phyloP scores from a whole-genome alignment of 208 protist species.

The Wallacemonas sp. region DNA sequence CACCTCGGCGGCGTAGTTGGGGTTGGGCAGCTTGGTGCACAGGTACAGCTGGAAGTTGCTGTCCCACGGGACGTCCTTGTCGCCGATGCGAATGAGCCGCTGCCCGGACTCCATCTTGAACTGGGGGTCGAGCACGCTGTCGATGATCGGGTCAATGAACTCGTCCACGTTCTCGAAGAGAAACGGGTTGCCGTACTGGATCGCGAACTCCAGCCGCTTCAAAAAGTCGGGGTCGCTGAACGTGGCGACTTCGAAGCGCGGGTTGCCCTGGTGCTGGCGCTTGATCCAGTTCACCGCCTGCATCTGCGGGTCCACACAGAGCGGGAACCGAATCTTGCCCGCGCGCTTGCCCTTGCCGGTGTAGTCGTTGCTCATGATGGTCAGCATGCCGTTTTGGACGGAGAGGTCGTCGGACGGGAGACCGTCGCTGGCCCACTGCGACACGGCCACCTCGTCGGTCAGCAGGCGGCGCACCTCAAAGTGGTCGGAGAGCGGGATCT shows the following conservation, averaged over 20 bases:
- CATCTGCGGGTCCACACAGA: slow-evolving; percentile 99
- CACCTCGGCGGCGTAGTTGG: slow-evolving; percentile 97
- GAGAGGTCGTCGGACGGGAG: slow-evolving; percentile 98
- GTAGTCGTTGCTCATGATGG: slow-evolving; percentile 86
- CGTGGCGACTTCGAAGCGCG: slow-evolving; percentile 93
- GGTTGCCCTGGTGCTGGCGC: slow-evolving; percentile 92
- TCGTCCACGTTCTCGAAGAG: slow-evolving; percentile 99
- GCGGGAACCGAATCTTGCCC: slow-evolving; percentile 93
- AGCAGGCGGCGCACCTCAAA: slow-evolving; percentile 94
- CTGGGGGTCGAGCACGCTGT: slow-evolving; percentile 98
- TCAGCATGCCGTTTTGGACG: slow-evolving; percentile 98
- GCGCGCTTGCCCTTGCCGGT: slow-evolving; percentile 76
- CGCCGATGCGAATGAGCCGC: slow-evolving; percentile 91
- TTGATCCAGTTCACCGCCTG: slow-evolving; percentile 99
- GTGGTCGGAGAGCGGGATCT: slow-evolving; percentile 90
- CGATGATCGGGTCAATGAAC: slow-evolving; percentile 99
- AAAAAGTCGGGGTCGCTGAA: slow-evolving; percentile 98
- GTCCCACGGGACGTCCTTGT: slow-evolving; percentile 98
- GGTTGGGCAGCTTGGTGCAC: slow-evolving; percentile 98
- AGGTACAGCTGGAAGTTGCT: slow-evolving; percentile 98
- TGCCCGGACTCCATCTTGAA: slow-evolving; percentile 87
- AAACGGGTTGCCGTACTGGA: slow-evolving; percentile 98
- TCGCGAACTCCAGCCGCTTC: slow-evolving; percentile 97
- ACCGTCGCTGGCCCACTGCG: slow-evolving; percentile 97
- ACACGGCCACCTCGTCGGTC: slow-evolving; percentile 97